These are phyloP conservation scores for Irpex sp. DNA, from an alignment of 1,284 basidiomycete species.

Conservation along the genomic window DNA sequence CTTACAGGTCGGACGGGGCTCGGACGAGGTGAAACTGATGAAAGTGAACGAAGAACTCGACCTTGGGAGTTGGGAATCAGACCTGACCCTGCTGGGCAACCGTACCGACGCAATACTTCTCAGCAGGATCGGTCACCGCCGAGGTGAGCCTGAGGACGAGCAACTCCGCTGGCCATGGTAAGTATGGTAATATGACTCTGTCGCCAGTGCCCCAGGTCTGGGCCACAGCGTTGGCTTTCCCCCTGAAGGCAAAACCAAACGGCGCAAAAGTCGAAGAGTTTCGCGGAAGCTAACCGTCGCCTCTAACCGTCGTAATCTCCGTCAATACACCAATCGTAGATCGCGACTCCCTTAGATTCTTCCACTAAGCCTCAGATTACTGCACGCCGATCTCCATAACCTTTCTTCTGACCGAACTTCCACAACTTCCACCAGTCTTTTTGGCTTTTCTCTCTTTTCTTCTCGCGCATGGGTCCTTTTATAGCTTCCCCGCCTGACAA, in stretches of 20 bases:
- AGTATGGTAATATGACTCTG: background rate
- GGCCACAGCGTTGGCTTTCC: too few species aligned
- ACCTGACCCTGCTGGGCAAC: too few species aligned
- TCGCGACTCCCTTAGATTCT: background rate
- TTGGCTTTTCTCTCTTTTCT: background rate
- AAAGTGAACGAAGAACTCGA: too few species aligned
- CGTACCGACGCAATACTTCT: background rate
- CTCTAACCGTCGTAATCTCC: background rate
- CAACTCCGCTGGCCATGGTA: background rate
- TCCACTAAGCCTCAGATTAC: background rate
- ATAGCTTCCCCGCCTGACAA: slow-evolving; percentile 2
- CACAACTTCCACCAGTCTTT: background rate
- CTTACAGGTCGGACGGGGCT: too few species aligned
- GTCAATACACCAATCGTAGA: background rate
- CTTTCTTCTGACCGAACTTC: background rate
- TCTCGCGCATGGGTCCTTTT: background rate
- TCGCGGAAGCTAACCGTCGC: background rate
- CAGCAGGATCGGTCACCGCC: too few species aligned
- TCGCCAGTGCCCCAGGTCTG: too few species aligned
- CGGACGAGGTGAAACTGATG: too few species aligned
- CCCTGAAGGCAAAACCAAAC: background rate
- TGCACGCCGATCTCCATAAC: background rate
- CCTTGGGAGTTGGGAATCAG: too few species aligned
- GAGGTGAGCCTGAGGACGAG: too few species aligned
- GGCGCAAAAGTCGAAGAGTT: background rate